Conservation (phyloP, 2,329 filamentous ascomycete genomes). For the Neospermospora avenae region DNA sequence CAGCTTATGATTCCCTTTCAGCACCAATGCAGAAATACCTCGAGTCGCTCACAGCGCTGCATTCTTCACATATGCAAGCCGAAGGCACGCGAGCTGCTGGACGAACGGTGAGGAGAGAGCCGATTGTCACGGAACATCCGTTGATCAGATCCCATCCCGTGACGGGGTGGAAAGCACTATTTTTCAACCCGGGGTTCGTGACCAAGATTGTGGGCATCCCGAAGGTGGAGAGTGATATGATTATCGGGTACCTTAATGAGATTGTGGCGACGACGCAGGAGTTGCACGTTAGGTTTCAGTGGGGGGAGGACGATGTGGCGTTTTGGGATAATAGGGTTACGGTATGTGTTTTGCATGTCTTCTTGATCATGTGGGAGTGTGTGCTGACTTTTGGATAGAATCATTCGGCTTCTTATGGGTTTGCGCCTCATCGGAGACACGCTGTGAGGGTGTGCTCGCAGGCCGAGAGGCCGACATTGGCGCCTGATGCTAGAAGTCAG, state of each 20-base stretch:
- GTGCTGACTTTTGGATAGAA: slow-evolving; percentile 37
- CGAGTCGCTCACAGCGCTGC: slow-evolving; percentile 52
- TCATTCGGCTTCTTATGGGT: slow-evolving; percentile 54
- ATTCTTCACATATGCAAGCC: slow-evolving; percentile 45
- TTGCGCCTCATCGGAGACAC: slow-evolving; percentile 53
- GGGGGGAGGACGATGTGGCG: slow-evolving; percentile 62
- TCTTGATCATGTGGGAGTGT: not conserved
- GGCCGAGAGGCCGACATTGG: slow-evolving; percentile 34
- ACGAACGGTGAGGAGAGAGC: slow-evolving; percentile 49
- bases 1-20: slow-evolving; percentile 54
- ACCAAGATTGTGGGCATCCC: slow-evolving; percentile 56
- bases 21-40: slow-evolving; percentile 55
- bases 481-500: slow-evolving; percentile 43
- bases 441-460: slow-evolving; percentile 40
- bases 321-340: slow-evolving; percentile 63
- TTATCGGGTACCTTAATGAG: slow-evolving; percentile 51
- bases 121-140: slow-evolving; percentile 53
- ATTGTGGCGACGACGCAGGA: slow-evolving; percentile 59
- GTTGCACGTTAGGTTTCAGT: slow-evolving; percentile 64
- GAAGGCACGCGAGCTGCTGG: slow-evolving; percentile 40
- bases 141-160: slow-evolving; percentile 58
- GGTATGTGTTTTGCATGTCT: slow-evolving; percentile 23
- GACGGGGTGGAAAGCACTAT: slow-evolving; percentile 59
- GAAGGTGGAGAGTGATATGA: slow-evolving; percentile 51
- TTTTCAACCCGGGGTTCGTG: slow-evolving; percentile 57